A percentile compares a stretch with the other conserved stretches of the same genome.
Conservation (phyloP, 768 basidiomycete genomes). For the Tulasnella sp. region DNA sequence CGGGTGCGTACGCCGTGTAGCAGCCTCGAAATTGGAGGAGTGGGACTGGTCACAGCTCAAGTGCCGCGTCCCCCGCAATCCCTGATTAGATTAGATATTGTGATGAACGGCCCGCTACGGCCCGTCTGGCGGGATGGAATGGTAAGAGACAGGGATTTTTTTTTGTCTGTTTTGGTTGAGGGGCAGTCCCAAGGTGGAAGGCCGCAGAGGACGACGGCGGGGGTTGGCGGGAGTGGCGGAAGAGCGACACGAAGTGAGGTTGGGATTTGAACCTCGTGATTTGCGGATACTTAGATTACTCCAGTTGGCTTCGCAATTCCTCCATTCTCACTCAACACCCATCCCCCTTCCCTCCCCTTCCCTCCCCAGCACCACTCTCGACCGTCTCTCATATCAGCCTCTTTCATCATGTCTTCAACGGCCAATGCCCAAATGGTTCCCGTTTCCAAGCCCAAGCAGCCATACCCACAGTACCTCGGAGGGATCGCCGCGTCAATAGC, state of each 20-base stretch:
- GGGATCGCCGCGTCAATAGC: conserved; percentile 83
- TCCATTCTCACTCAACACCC: neutral
- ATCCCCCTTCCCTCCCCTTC: neutral
- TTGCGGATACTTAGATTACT: conserved; percentile 2
- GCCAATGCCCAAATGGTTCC: conserved; percentile 19
- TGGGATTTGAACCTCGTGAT: neutral
- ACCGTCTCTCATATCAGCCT: neutral
- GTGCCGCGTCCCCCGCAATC: neutral
- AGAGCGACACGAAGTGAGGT: neutral
- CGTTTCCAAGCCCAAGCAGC: conserved; percentile 50
- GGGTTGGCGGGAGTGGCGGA: neutral
- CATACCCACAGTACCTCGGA: conserved; percentile 84
- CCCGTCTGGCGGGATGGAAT: neutral
- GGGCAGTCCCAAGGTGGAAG: neutral
- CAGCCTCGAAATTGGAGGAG: neutral
- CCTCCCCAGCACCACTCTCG: neutral
- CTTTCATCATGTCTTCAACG: conserved; percentile 25
- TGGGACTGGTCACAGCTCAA: neutral
- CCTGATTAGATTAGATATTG: neutral
- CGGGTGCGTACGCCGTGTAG: neutral
- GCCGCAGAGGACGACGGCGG: neutral
- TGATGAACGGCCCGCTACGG: neutral
- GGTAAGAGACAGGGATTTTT: neutral
- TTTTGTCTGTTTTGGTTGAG: neutral
- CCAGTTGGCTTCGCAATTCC: conserved; percentile 15